phyloP scores from a whole-genome alignment of 2,329 filamentous ascomycete genomes.

The Arthrobotrys sphaeroides region DNA sequence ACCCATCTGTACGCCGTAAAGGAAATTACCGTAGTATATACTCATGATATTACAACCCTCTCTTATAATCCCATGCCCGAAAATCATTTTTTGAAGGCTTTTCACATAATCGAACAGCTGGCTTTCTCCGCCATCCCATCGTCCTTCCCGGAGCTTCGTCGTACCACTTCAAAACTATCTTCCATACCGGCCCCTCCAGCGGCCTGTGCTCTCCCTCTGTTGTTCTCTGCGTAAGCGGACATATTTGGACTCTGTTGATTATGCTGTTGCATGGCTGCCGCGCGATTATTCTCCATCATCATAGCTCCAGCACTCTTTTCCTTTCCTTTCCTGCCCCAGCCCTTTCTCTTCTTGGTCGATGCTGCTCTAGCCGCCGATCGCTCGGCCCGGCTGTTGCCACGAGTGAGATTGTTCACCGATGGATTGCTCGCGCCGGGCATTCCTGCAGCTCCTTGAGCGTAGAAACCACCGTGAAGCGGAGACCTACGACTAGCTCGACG shows the following conservation, averaged over 20 bases:
- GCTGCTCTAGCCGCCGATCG: slow-evolving; percentile 57
- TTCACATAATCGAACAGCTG: slow-evolving; percentile 41
- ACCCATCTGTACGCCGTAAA: not conserved
- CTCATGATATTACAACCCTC: not conserved
- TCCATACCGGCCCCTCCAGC: slow-evolving; percentile 47
- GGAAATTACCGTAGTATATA: not conserved
- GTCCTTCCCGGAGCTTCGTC: slow-evolving; percentile 25
- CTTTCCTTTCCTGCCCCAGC: slow-evolving; percentile 48
- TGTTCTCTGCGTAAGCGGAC: not conserved
- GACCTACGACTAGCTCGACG: slow-evolving; percentile 35
- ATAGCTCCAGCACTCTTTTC: slow-evolving; percentile 38
- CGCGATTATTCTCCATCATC: slow-evolving; percentile 33
- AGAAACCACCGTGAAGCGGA: slow-evolving; percentile 44
- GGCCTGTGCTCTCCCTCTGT: slow-evolving; percentile 7
- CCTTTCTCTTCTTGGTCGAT: slow-evolving; percentile 54
- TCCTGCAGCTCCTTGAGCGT: slow-evolving; percentile 7
- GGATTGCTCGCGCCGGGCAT: slow-evolving; percentile 45
- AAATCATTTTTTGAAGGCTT: no score
- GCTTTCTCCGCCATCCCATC: slow-evolving; percentile 19
- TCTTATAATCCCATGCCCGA: not conserved
- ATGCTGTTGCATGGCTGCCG: not conserved
- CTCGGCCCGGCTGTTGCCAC: slow-evolving; percentile 54
- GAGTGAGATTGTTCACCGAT: slow-evolving; percentile 40
- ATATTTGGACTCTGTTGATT: not conserved
- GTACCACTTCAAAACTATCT: slow-evolving; percentile 48